phyloP scores from a whole-genome alignment of 106 monocot species.

The Dioscorea zingiberensis region DNA sequence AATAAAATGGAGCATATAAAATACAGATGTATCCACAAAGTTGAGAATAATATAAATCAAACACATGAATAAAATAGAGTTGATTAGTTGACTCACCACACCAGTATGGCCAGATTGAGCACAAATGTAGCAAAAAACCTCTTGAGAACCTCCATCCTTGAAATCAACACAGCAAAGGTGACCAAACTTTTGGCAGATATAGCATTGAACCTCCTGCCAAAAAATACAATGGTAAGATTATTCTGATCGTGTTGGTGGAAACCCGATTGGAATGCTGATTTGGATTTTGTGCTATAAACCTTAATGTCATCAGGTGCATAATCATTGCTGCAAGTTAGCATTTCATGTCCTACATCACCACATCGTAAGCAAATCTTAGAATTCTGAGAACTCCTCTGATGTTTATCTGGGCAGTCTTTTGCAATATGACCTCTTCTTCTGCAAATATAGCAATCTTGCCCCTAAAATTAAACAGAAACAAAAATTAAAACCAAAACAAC shows the following conservation, averaged over 20 bases:
- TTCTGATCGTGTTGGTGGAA: not conserved
- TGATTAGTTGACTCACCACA: constrained; percentile 40
- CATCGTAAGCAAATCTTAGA: constrained; percentile 63
- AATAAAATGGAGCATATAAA: not conserved
- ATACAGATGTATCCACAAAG: not conserved
- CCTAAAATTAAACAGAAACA: constrained; percentile 24
- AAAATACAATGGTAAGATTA: constrained; percentile 6
- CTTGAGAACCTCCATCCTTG: constrained; percentile 31
- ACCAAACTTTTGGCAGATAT: constrained; percentile 73
- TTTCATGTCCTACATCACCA: constrained; percentile 81
- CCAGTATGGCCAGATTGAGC: constrained; percentile 78
- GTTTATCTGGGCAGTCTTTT: constrained; percentile 76
- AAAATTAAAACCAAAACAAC: not conserved
- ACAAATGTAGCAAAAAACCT: constrained; percentile 83
- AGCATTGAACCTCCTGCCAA: constrained; percentile 83
- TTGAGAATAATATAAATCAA: not conserved
- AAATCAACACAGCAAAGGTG: constrained; percentile 83
- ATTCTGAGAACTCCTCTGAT: constrained; percentile 31
- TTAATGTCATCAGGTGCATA: constrained; percentile 50
- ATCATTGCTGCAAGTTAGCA: constrained; percentile 56
- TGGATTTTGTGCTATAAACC: constrained; percentile 17
- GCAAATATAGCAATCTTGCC: constrained; percentile 68
- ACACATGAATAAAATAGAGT: not conserved
- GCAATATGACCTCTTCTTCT: constrained; percentile 80
- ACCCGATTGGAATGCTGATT: not conserved